Evolutionary conservation across 2,329 filamentous ascomycete species (phyloP), one percentile per base, ranked within the genome.

Genomic region (Pestalotiopsis sp.): DNA sequence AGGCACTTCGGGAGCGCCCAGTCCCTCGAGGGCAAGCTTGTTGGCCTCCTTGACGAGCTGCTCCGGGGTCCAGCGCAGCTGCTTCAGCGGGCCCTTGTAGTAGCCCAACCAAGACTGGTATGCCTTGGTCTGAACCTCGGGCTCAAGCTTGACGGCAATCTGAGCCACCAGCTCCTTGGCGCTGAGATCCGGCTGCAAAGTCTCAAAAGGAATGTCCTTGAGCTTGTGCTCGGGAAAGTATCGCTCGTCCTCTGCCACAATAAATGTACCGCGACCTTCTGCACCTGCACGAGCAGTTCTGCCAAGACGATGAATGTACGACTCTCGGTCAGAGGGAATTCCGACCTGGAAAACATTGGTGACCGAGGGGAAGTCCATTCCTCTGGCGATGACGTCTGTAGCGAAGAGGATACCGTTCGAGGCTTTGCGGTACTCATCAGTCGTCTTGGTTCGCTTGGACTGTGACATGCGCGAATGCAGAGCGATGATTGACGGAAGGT

Each of bases 301-400:
- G 66, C 90, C 90, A 13, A 92, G 83, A 57, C 90, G 89, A 76
- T 92, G 90, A 69, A 92, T 87, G 80, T 92, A 92, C 62, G 87
- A 86, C 76, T 91, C 88, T 71, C 86, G 86, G 72, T 87, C 86
- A 4, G 82, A 79, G 11, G 90, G 88, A 4, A 89, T 77, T 67
- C 90, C 89, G 20, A 89, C 80, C 76, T 92, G 90, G 73, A 92
- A 86, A 67, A 92, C 89, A 70, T 90, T 88, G 17, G 88, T 90
- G 49, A 92, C 89, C n/a, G 86, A 84, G 0, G 90, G 90, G 77
- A 92, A 92, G 74, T 93, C 91, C 89, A 93, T 92, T 72, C 91
- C 91, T 71, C 91, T 88, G 12, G 90, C 90, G 27, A 91, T 88
- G 49, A 93, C 90, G 74, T 93, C 91, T 0, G 91, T 92, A 2